Conservation (phyloP, 306 rosid genomes). For the Acacia acuminata region DNA sequence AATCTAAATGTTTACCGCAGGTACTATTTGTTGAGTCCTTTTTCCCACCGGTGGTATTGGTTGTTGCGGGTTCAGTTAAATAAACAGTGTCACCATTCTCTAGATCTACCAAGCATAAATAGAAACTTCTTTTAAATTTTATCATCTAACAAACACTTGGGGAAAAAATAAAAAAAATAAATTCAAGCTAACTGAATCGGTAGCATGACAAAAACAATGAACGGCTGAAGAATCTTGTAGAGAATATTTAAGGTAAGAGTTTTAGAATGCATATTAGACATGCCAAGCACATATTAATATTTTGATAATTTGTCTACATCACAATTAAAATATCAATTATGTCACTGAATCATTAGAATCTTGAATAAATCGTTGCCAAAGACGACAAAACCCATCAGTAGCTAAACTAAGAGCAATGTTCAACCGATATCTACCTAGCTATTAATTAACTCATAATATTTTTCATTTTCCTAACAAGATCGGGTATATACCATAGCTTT, state of each 20-base stretch:
- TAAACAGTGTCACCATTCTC: constrained; percentile 58
- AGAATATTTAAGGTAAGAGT: no score
- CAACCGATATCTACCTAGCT: neutral
- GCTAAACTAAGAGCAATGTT: neutral
- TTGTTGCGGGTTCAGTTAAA: constrained; percentile 44
- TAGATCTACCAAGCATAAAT: constrained; percentile 34
- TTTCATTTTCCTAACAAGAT: constrained; percentile 22
- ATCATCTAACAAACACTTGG: neutral
- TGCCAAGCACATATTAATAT: neutral
- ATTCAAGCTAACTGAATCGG: neutral
- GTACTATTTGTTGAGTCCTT: constrained; percentile 50
- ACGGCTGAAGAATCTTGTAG: no score
- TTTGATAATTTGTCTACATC: constrained; percentile 1
- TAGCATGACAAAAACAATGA: neutral
- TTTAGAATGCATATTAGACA: neutral
- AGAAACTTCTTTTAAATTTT: neutral
- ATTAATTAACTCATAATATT: constrained; percentile 19
- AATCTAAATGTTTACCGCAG: constrained; percentile 13
- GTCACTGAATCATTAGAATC: neutral
- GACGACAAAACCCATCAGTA: neutral
- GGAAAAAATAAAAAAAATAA: no score
- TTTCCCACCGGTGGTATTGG: constrained; percentile 32
- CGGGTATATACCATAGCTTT: constrained; percentile 59
- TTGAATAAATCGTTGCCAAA: neutral
- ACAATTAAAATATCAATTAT: neutral